These are phyloP conservation scores for Coemansia sp. DNA, from an alignment of 192 early-diverging fungal species.

Conservation along the genomic window DNA sequence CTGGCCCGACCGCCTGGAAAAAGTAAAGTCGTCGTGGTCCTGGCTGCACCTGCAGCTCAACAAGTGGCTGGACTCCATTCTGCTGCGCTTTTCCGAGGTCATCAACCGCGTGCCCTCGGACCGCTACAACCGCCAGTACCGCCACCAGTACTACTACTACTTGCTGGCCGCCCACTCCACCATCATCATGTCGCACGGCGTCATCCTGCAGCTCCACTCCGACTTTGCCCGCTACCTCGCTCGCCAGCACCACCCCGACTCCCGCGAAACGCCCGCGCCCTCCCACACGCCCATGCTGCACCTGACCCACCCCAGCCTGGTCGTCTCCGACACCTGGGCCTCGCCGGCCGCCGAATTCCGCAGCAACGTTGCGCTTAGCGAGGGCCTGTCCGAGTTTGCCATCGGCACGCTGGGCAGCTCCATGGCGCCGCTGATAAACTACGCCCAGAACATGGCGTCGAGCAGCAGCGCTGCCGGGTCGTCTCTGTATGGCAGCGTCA, in stretches of 20 bases:
- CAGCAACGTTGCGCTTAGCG: conserved; percentile 32
- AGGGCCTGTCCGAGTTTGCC: conserved; percentile 51
- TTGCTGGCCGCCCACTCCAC: conserved; percentile 50
- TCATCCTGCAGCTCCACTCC: conserved; percentile 42
- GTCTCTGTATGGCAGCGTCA: conserved; percentile 44
- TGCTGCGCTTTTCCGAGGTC: conserved; percentile 47
- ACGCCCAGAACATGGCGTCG: conserved; percentile 29
- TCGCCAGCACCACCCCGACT: conserved; percentile 15
- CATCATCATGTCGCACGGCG: conserved; percentile 53
- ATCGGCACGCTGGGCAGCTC: conserved; percentile 42
- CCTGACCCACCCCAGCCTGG: conserved; percentile 5
- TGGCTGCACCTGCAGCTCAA: conserved; percentile 55
- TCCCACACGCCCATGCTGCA: conserved; percentile 6
- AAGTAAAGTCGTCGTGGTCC: conserved; percentile 50
- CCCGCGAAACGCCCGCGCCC: background rate
- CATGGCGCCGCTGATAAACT: conserved; percentile 44
- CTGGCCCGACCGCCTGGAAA: conserved; percentile 44
- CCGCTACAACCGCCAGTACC: conserved; percentile 47
- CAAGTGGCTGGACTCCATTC: conserved; percentile 52
- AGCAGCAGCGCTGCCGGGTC: conserved; percentile 39
- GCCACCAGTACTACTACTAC: conserved; percentile 56
- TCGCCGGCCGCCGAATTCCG: background rate
- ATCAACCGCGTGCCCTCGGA: conserved; percentile 41
- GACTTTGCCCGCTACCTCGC: conserved; percentile 42
- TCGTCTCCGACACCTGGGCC: no score